Evolutionary conservation across 1,284 basidiomycete species (phyloP).

Genomic region (Mycena sp.): DNA sequence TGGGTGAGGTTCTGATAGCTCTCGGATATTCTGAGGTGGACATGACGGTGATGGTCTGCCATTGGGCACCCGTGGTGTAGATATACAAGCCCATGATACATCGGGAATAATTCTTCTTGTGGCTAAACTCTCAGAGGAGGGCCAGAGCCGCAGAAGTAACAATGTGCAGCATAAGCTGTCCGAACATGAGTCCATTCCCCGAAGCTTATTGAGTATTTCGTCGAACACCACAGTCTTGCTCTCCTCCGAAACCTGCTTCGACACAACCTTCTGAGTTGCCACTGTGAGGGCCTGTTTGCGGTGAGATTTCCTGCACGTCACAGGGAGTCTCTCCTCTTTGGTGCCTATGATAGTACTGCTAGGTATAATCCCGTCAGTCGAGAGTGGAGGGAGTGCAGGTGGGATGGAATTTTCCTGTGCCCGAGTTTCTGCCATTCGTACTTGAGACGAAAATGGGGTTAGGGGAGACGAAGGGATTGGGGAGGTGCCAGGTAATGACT

Average conservation of each 20-base stretch:
- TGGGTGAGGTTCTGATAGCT: no score
- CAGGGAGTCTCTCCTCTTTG: background rate
- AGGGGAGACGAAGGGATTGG: background rate
- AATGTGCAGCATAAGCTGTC: conserved; percentile 34
- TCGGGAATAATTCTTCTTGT: no score
- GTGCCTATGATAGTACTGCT: background rate
- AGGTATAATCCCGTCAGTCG: background rate
- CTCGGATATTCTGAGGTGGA: no score
- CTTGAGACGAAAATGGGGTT: no score
- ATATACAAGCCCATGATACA: no score
- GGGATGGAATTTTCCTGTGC: background rate
- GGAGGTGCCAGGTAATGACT: background rate
- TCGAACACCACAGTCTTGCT: background rate
- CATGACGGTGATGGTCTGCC: no score
- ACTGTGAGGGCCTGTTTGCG: background rate
- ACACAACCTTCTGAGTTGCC: background rate
- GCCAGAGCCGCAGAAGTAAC: no score
- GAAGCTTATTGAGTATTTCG: background rate
- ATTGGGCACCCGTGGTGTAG: no score
- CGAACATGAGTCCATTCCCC: conserved; percentile 3
- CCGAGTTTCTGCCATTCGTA: background rate
- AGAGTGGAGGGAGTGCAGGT: background rate
- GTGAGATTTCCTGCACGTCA: background rate
- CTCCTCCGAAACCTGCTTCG: background rate
- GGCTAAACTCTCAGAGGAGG: no score